These are phyloP conservation scores for Heracleum sosnowskyi DNA, from an alignment of 129 eudicot genomes.

Conservation along the genomic window DNA sequence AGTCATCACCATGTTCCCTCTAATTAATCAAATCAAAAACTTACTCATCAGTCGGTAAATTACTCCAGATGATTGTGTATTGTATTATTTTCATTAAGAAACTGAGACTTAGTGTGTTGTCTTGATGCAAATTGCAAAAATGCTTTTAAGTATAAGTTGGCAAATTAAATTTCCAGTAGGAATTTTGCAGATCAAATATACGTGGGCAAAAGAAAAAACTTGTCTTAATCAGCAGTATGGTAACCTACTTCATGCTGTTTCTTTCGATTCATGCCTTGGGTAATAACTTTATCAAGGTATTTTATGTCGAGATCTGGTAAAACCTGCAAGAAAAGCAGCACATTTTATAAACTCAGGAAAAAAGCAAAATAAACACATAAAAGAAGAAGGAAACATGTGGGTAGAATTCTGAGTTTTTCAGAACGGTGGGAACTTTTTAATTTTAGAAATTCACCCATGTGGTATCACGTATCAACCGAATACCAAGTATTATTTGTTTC, in stretches of 20 bases:
- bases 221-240: slow-evolving; percentile 3
- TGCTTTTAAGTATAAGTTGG: not conserved
- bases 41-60: not conserved
- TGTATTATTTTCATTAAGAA: not conserved
- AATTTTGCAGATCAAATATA: not conserved
- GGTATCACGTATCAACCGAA: not conserved
- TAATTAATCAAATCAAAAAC: not conserved
- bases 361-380: not conserved
- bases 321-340: slow-evolving; percentile 39
- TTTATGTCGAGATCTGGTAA: slow-evolving; percentile 42
- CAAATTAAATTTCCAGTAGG: not conserved
- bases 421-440: not conserved
- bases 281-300: slow-evolving; percentile 56
- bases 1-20: not conserved
- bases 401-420: not conserved
- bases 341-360: not conserved
- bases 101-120: not conserved
- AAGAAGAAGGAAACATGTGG: not conserved
- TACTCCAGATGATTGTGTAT: not conserved
- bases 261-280: slow-evolving; percentile 90
- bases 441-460: not conserved
- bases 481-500: not conserved
- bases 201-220: not conserved
- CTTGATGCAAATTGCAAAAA: not conserved
- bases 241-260: slow-evolving; percentile 83